A percentile compares a stretch with the other conserved stretches of the same genome.
Evolutionary conservation across 2,329 filamentous ascomycete species (phyloP).

Genomic region (Harringtonia lauricola): DNA sequence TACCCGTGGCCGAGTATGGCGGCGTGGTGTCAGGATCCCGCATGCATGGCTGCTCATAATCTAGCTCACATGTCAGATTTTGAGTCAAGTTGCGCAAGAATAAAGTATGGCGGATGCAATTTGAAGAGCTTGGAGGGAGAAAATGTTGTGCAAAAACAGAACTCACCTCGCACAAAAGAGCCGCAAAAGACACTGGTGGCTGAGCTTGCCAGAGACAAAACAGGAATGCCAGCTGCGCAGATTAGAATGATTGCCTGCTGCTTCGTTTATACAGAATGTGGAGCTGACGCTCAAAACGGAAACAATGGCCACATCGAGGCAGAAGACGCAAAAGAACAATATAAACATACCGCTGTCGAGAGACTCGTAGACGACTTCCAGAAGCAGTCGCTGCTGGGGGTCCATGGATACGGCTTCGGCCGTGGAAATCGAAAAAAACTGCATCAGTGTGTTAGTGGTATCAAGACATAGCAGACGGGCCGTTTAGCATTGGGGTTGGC

Average conservation of each 20-base stretch:
- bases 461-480: no score
- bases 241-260: constrained; percentile 2
- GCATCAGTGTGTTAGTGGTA: neutral
- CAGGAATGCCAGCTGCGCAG: constrained; percentile 28
- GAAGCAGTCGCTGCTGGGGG: constrained; percentile 38
- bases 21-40: constrained; percentile 38
- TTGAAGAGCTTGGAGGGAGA: neutral
- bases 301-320: no score
- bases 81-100: neutral
- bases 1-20: constrained; percentile 41
- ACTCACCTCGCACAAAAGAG: constrained; percentile 36
- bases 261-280: no score
- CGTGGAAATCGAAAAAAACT: constrained; percentile 40
- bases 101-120: neutral
- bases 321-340: no score
- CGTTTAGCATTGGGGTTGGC: no score
- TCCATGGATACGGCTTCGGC: constrained; percentile 42
- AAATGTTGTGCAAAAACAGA: constrained; percentile 2
- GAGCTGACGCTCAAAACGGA: no score
- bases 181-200: constrained; percentile 38
- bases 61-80: constrained; percentile 16
- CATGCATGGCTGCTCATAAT: constrained; percentile 39
- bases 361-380: constrained; percentile 39
- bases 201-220: constrained; percentile 30
- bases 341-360: constrained; percentile 33